Conservation (phyloP, 2,329 filamentous ascomycete genomes). For the Aplosporella prunicola region DNA sequence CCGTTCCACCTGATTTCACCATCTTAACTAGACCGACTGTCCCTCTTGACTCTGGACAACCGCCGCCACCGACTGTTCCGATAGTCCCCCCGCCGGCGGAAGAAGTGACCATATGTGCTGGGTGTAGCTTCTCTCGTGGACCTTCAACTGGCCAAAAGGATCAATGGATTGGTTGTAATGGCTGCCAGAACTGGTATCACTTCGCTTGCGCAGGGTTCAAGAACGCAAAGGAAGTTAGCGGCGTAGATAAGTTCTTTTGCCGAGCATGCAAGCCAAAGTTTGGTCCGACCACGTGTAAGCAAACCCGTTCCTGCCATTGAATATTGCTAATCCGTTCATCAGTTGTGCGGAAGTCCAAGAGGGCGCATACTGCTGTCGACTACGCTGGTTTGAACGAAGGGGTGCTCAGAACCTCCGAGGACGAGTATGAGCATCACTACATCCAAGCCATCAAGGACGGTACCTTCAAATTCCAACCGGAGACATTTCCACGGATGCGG, state of each 20-base stretch:
- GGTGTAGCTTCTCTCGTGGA: constrained; percentile 47
- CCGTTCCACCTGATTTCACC: constrained; percentile 21
- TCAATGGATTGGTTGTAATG: constrained; percentile 59
- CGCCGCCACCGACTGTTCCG: not conserved
- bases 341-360: constrained; percentile 55
- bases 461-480: constrained; percentile 49
- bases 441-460: constrained; percentile 58
- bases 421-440: constrained; percentile 58
- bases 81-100: no score
- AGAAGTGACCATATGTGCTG: constrained; percentile 44
- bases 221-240: constrained; percentile 53
- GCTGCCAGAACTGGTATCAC: constrained; percentile 60
- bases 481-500: constrained; percentile 54
- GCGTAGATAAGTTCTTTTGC: constrained; percentile 61
- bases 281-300: constrained; percentile 52
- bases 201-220: constrained; percentile 58
- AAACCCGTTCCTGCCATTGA: constrained; percentile 9
- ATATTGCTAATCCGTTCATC: constrained; percentile 18
- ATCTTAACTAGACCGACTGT: constrained; percentile 4
- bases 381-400: constrained; percentile 60
- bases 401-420: constrained; percentile 54
- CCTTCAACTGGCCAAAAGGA: constrained; percentile 45
- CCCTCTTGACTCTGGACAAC: not conserved
- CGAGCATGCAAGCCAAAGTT: constrained; percentile 46
- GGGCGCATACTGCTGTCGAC: constrained; percentile 56